Evolutionary conservation across 2,329 filamentous ascomycete species (phyloP).

Genomic region (Neopestalotiopsis clavispora): DNA sequence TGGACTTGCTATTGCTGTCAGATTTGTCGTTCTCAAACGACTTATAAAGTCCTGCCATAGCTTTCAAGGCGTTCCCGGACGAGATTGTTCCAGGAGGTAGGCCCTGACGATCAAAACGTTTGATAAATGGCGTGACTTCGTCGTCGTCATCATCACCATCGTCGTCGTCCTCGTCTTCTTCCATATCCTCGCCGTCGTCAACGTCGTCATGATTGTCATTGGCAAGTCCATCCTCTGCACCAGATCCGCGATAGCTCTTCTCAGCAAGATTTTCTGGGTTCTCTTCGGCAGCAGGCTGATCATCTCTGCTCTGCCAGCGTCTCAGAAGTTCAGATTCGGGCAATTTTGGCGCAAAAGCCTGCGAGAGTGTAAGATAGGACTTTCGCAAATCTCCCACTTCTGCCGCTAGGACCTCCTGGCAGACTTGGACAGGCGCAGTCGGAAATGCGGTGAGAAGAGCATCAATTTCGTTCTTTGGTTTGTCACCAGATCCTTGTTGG

Average conservation of each 20-base stretch:
- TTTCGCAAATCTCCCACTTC: slow-evolving; percentile 39
- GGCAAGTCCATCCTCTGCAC: background rate
- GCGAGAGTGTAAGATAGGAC: slow-evolving; percentile 43
- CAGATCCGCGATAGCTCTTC: too few species aligned
- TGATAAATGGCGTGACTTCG: slow-evolving; percentile 32
- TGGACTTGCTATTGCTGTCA: slow-evolving; percentile 31
- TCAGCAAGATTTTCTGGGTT: background rate
- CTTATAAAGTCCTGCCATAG: slow-evolving; percentile 39
- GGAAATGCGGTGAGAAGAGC: slow-evolving; percentile 51
- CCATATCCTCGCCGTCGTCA: slow-evolving; percentile 23
- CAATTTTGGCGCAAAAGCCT: slow-evolving; percentile 36
- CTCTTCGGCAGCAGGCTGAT: background rate
- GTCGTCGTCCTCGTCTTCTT: slow-evolving; percentile 33
- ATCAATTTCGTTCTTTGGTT: slow-evolving; percentile 31
- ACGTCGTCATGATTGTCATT: background rate
- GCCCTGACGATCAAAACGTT: slow-evolving; percentile 41
- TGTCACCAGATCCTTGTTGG: background rate
- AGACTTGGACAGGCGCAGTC: slow-evolving; percentile 37
- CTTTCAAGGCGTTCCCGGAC: slow-evolving; percentile 38
- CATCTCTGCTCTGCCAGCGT: slow-evolving; percentile 15
- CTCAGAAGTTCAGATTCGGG: slow-evolving; percentile 23
- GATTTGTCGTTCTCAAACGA: slow-evolving; percentile 32
- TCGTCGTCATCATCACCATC: slow-evolving; percentile 33
- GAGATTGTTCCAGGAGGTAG: slow-evolving; percentile 45
- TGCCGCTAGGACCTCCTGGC: slow-evolving; percentile 41